Conservation (phyloP, 306 rosid species). For the Rosa persica region DNA sequence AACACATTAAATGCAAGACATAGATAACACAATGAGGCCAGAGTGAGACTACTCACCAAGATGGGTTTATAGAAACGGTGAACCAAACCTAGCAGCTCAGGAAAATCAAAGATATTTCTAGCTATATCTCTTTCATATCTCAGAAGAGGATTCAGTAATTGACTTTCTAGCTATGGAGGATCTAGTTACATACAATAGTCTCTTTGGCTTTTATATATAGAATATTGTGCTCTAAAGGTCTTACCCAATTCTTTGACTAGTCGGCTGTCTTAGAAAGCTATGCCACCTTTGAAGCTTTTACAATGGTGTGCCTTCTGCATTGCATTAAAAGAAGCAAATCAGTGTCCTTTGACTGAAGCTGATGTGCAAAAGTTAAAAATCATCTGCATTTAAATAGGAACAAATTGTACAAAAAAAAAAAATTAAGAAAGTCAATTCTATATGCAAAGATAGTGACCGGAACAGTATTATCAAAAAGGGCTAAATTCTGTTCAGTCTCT, state of each 20-base stretch:
- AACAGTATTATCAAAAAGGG: not conserved
- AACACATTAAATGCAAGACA: constrained; percentile 42
- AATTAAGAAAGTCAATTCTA: not conserved
- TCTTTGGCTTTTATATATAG: constrained; percentile 34
- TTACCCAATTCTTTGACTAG: constrained; percentile 35
- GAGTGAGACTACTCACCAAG: constrained; percentile 57
- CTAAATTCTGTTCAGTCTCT: no score
- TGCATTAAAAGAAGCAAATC: constrained; percentile 76
- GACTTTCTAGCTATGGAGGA: constrained; percentile 24
- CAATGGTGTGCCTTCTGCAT: constrained; percentile 56
- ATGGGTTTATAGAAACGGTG: constrained; percentile 28
- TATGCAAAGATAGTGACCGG: not conserved
- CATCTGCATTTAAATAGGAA: constrained; percentile 33
- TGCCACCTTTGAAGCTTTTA: constrained; percentile 54
- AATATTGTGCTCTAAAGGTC: constrained; percentile 34
- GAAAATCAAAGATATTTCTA: constrained; percentile 27
- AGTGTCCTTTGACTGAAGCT: constrained; percentile 47
- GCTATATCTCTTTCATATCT: constrained; percentile 36
- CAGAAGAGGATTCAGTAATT: constrained; percentile 21
- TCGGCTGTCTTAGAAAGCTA: constrained; percentile 46
- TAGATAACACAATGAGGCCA: constrained; percentile 33
- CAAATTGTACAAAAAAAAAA: constrained; percentile 34
- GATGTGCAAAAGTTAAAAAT: constrained; percentile 36
- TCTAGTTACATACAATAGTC: constrained; percentile 20
- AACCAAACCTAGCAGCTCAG: constrained; percentile 31